Percentiles rank a stretch among this genome's conserved stretches.
Conservation (phyloP, 257 asterid species). For the Ballota nigra region DNA sequence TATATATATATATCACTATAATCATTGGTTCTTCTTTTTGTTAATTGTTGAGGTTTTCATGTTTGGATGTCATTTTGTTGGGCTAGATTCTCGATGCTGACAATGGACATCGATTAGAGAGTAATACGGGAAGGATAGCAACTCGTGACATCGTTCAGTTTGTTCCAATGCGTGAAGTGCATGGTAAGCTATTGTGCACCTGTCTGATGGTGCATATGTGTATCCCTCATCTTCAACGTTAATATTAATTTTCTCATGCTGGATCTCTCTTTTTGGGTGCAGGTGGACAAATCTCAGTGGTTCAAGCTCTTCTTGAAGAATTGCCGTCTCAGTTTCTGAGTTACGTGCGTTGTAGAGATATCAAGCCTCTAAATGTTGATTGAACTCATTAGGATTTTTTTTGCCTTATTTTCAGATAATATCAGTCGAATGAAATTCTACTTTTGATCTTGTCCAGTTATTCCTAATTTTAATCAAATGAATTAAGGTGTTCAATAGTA, state of each 20-base stretch:
- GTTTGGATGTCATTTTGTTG: not conserved
- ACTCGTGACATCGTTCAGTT: constrained; percentile 81
- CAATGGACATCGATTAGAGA: constrained; percentile 58
- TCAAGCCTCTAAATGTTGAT: constrained; percentile 48
- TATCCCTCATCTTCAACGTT: not conserved
- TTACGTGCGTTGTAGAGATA: constrained; percentile 67
- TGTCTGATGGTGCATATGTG: not conserved
- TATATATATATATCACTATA: not conserved
- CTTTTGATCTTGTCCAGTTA: not conserved
- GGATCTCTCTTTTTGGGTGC: not conserved
- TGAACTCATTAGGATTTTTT: not conserved
- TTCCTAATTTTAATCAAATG: not conserved
- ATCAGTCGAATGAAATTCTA: not conserved
- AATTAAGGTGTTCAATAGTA: too few species aligned
- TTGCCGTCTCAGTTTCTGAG: constrained; percentile 69
- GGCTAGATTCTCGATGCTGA: constrained; percentile 70
- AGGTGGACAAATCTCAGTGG: constrained; percentile 65
- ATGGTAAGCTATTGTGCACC: constrained; percentile 33
- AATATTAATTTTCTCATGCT: not conserved
- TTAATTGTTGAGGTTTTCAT: too few species aligned
- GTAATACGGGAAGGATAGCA: constrained; percentile 71
- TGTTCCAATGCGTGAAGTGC: constrained; percentile 86
- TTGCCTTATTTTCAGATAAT: not conserved
- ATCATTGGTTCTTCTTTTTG: not conserved
- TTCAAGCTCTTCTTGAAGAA: constrained; percentile 71